Percentiles rank a stretch among this genome's conserved stretches.
These are phyloP conservation scores for Clavispora asparagi DNA, from an alignment of 805 yeast species.

Conservation along the genomic window DNA sequence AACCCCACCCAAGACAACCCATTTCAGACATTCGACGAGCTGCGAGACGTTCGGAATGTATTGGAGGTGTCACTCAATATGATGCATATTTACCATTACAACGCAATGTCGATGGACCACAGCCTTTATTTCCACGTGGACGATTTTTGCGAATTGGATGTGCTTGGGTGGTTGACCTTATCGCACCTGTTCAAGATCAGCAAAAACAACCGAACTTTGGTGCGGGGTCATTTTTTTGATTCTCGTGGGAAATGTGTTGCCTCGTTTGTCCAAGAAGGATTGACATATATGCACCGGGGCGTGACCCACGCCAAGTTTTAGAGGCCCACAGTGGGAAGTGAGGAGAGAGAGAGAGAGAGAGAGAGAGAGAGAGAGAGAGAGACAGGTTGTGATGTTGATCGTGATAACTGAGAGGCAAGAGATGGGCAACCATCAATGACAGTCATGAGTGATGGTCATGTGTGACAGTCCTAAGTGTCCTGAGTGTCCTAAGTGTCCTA, in stretches of 20 bases:
- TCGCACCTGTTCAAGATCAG: slow-evolving; percentile 32
- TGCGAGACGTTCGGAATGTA: slow-evolving; percentile 26
- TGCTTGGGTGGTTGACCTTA: slow-evolving; percentile 33
- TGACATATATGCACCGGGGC: slow-evolving; percentile 28
- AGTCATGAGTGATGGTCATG: too few species aligned
- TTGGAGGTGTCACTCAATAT: slow-evolving; percentile 11
- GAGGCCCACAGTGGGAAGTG: too few species aligned
- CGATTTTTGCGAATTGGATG: slow-evolving; percentile 22
- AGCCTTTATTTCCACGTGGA: slow-evolving; percentile 37
- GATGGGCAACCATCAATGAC: too few species aligned
- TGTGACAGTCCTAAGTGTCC: too few species aligned
- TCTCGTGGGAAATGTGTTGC: slow-evolving; percentile 29
- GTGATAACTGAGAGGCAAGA: too few species aligned
- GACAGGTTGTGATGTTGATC: too few species aligned
- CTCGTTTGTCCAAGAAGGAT: slow-evolving; percentile 38
- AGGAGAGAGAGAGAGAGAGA: too few species aligned
- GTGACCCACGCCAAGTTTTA: slow-evolving; percentile 3
- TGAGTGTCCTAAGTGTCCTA: too few species aligned
- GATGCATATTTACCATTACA: slow-evolving; percentile 31
- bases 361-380: too few species aligned
- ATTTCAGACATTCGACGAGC: slow-evolving; percentile 26
- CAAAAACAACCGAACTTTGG: slow-evolving; percentile 31
- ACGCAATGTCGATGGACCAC: slow-evolving; percentile 43
- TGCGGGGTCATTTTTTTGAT: slow-evolving; percentile 33
- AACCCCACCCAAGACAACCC: slow-evolving; percentile 32